These are phyloP conservation scores for Hansenula sp. DNA, from an alignment of 1,139 yeast species.

Conservation along the genomic window DNA sequence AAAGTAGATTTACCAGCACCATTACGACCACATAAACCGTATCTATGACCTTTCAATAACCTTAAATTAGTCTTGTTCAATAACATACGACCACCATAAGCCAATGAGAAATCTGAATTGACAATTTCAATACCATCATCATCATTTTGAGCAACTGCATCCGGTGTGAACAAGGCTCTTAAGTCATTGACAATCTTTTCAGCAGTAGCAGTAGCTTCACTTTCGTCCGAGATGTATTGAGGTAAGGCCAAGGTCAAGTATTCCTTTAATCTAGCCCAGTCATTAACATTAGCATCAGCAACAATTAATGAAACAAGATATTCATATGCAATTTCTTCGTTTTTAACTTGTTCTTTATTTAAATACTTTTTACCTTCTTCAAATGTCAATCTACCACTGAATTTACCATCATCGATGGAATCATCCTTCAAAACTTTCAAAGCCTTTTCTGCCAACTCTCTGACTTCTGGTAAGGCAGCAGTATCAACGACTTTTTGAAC, in stretches of 20 bases:
- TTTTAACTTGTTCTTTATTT: slow-evolving; percentile 31
- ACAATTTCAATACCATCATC: slow-evolving; percentile 86
- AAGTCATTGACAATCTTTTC: slow-evolving; percentile 48
- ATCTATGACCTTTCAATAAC: slow-evolving; percentile 90
- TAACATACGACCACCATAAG: slow-evolving; percentile 97
- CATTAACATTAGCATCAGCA: slow-evolving; percentile 83
- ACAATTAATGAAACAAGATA: slow-evolving; percentile 58
- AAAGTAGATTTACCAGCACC: slow-evolving; percentile 99
- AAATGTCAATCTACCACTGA: slow-evolving; percentile 67
- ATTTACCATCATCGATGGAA: slow-evolving; percentile 52
- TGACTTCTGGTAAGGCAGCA: slow-evolving; percentile 94
- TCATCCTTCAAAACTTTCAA: slow-evolving; percentile 78
- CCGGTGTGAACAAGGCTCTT: slow-evolving; percentile 65
- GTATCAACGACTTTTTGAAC: slow-evolving; percentile 82
- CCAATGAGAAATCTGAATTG: slow-evolving; percentile 90
- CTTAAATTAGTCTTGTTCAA: slow-evolving; percentile 87
- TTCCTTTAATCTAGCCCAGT: slow-evolving; percentile 72
- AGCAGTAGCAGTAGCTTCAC: slow-evolving; percentile 39
- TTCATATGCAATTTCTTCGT: slow-evolving; percentile 26
- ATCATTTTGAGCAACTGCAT: slow-evolving; percentile 47
- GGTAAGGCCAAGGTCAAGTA: slow-evolving; percentile 47
- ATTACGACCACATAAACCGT: slow-evolving; percentile 96
- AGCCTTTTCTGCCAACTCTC: slow-evolving; percentile 90
- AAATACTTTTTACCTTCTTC: slow-evolving; percentile 52
- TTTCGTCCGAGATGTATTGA: slow-evolving; percentile 32